phyloP scores from a whole-genome alignment of 495 filamentous ascomycete genomes.

The Aspergillus carlsbadensis region DNA sequence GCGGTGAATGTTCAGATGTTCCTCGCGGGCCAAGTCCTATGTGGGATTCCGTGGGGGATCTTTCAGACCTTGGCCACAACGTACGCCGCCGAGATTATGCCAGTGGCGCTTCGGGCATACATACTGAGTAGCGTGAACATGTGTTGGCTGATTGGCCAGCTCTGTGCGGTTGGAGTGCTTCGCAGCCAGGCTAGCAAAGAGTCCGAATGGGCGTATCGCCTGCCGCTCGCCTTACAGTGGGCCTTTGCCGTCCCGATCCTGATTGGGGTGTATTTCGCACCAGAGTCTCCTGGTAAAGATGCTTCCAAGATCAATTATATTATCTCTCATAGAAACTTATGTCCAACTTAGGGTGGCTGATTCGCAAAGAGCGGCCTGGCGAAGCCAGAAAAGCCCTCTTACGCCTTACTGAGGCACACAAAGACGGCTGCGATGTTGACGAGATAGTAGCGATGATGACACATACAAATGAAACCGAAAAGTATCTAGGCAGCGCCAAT shows the following conservation, averaged over 20 bases:
- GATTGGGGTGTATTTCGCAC: neutral
- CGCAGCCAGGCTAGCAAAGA: neutral
- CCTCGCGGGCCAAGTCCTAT: neutral
- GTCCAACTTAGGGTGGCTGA: neutral
- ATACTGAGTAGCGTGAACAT: neutral
- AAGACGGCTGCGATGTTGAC: neutral
- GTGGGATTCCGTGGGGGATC: neutral
- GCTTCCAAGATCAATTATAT: too few relatives aligned
- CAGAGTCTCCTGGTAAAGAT: neutral
- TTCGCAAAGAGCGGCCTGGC: neutral
- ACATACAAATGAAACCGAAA: neutral
- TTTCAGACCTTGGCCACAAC: neutral
- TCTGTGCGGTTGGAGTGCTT: neutral
- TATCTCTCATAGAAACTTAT: too few relatives aligned
- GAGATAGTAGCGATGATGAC: slow-evolving; percentile 2
- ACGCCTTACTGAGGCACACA: neutral
- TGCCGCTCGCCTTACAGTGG: neutral
- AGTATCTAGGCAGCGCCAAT: neutral
- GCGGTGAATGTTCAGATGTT: neutral
- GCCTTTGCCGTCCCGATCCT: neutral
- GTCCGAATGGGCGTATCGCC: neutral
- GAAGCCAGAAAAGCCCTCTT: neutral
- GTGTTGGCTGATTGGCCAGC: neutral
- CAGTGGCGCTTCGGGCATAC: neutral
- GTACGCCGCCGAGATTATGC: neutral